These are phyloP conservation scores for Gomphus bonarii DNA, from an alignment of 1,284 basidiomycete genomes.

Conservation along the genomic window DNA sequence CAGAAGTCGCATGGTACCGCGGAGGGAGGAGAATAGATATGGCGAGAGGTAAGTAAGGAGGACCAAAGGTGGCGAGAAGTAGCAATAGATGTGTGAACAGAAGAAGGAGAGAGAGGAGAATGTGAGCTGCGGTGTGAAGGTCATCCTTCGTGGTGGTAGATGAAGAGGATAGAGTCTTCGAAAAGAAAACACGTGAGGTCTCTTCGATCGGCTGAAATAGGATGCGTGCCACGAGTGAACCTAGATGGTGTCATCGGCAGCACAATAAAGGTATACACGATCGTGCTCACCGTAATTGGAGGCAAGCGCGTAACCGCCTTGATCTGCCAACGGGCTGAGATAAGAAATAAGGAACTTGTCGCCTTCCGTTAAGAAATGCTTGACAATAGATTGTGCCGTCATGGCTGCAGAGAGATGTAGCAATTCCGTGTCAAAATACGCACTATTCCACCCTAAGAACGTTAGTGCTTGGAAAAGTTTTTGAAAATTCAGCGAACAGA, in stretches of 20 bases:
- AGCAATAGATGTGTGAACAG: constrained; percentile 62
- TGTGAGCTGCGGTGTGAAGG: constrained; percentile 14
- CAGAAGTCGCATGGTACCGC: constrained; percentile 63
- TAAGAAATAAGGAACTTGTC: constrained; percentile 85
- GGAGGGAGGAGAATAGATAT: constrained; percentile 63
- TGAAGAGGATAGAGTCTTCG: constrained; percentile 41
- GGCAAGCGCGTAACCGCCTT: constrained; percentile 90
- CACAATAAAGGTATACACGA: background rate
- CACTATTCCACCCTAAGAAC: background rate
- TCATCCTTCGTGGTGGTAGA: constrained; percentile 11
- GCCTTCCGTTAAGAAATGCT: constrained; percentile 92
- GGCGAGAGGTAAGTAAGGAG: constrained; percentile 61
- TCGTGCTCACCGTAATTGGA: constrained; percentile 76
- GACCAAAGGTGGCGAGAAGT: constrained; percentile 64
- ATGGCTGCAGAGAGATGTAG: constrained; percentile 65
- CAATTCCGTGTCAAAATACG: constrained; percentile 39
- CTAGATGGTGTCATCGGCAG: constrained; percentile 29
- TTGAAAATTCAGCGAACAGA: background rate
- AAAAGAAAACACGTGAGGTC: constrained; percentile 80
- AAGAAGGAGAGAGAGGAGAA: constrained; percentile 47
- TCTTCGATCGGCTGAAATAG: constrained; percentile 92
- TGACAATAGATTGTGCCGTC: constrained; percentile 80
- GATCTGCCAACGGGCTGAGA: constrained; percentile 74
- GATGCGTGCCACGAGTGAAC: constrained; percentile 83
- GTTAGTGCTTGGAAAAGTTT: background rate